phyloP scores from a whole-genome alignment of 768 basidiomycete species.

The Chalciporus chontae region DNA sequence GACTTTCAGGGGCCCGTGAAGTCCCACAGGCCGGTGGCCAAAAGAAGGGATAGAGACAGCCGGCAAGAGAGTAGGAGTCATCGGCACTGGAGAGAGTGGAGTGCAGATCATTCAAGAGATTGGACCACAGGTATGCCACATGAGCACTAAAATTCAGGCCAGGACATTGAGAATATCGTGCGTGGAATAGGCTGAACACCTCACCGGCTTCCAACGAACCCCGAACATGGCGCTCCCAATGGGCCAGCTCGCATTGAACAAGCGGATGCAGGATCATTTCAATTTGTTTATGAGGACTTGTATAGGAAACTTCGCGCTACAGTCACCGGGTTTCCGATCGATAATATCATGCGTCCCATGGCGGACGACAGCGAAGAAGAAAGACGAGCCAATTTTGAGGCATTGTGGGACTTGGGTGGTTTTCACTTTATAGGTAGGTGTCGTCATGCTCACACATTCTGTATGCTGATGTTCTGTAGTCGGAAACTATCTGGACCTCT shows the following conservation, averaged over 20 bases:
- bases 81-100: conserved; percentile 15
- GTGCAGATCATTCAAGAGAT: conserved; percentile 16
- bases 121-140: conserved; percentile 9
- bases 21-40: conserved; percentile 14
- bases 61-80: conserved; percentile 14
- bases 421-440: conserved; percentile 11
- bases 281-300: conserved; percentile 10
- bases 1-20: conserved; percentile 8
- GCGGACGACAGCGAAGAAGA: conserved; percentile 9
- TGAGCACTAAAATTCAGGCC: neutral
- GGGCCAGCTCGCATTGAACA: conserved; percentile 7
- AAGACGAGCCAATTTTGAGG: conserved; percentile 3
- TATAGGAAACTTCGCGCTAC: conserved; percentile 5
- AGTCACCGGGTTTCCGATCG: neutral
- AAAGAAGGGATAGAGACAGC: conserved; percentile 11
- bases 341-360: conserved; percentile 8
- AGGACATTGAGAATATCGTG: neutral
- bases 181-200: conserved; percentile 2
- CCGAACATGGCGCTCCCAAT: conserved; percentile 14
- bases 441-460: too few species aligned
- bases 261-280: conserved; percentile 9
- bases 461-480: neutral
- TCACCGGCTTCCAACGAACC: conserved; percentile 15
- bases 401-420: conserved; percentile 7
- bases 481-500: conserved; percentile 8